Conservation (phyloP, 768 basidiomycete genomes). For the Chiua virens region DNA sequence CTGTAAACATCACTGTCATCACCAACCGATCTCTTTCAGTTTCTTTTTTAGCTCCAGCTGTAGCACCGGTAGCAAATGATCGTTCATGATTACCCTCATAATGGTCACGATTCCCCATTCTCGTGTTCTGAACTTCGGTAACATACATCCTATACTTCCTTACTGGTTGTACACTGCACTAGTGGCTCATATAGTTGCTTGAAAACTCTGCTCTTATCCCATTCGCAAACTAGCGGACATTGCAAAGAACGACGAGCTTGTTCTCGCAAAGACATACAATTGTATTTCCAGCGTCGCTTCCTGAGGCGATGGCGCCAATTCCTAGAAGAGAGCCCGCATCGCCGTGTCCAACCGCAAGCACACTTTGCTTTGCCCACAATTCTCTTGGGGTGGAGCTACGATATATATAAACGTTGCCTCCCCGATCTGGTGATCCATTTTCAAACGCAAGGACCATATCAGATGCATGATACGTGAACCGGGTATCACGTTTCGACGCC, state of each 20-base stretch:
- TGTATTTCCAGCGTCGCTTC: slow-evolving; percentile 33
- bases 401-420: slow-evolving; percentile 88
- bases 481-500: slow-evolving; percentile 89
- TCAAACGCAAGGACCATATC: slow-evolving; percentile 80
- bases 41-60: slow-evolving; percentile 25
- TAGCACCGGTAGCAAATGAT: slow-evolving; percentile 34
- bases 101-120: slow-evolving; percentile 32
- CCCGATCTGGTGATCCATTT: slow-evolving; percentile 61
- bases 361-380: slow-evolving; percentile 74
- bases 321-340: slow-evolving; percentile 76
- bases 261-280: slow-evolving; percentile 78
- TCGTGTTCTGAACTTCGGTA: slow-evolving; percentile 28
- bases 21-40: slow-evolving; percentile 20
- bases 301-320: slow-evolving; percentile 51
- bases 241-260: slow-evolving; percentile 61
- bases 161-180: slow-evolving; percentile 36
- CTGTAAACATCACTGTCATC: slow-evolving; percentile 28
- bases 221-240: slow-evolving; percentile 25
- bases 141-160: slow-evolving; percentile 38
- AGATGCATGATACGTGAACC: slow-evolving; percentile 76
- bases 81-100: slow-evolving; percentile 36
- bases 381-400: slow-evolving; percentile 51
- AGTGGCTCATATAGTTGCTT: slow-evolving; percentile 22
- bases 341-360: slow-evolving; percentile 73
- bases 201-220: slow-evolving; percentile 13